These are phyloP conservation scores for Dryadomyces quercivorus DNA, from an alignment of 2,329 filamentous ascomycete species.

Conservation along the genomic window DNA sequence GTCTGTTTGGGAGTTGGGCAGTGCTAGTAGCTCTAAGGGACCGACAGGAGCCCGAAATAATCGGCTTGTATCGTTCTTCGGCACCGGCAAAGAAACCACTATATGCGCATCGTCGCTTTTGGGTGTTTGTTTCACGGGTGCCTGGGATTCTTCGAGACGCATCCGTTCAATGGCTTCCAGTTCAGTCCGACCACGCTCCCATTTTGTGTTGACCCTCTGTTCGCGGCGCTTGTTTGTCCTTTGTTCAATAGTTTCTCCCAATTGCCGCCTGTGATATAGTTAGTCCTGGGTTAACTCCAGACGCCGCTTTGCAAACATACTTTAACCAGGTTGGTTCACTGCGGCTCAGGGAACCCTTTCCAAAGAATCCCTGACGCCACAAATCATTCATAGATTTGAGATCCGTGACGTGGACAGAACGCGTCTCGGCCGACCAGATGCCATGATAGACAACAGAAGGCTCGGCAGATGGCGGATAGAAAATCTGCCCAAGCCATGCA, in stretches of 20 bases:
- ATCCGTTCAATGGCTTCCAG: slow-evolving; percentile 71
- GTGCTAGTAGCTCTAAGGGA: slow-evolving; percentile 33
- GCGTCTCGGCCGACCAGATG: slow-evolving; percentile 69
- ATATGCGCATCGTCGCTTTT: no score
- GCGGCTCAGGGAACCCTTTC: slow-evolving; percentile 83
- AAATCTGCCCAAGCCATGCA: slow-evolving; percentile 61
- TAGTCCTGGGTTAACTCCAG: background rate
- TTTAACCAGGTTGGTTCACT: slow-evolving; percentile 93
- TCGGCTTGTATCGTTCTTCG: background rate
- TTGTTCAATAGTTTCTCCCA: slow-evolving; percentile 59
- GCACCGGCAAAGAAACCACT: no score
- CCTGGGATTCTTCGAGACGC: slow-evolving; percentile 24
- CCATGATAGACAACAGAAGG: slow-evolving; percentile 54
- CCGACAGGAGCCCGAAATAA: slow-evolving; percentile 26
- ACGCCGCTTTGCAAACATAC: background rate
- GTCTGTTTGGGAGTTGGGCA: slow-evolving; percentile 44
- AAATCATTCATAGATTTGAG: slow-evolving; percentile 62
- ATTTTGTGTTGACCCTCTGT: slow-evolving; percentile 74
- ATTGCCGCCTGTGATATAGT: background rate
- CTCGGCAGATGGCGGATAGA: slow-evolving; percentile 55
- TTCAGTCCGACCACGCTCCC: slow-evolving; percentile 81
- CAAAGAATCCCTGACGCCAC: slow-evolving; percentile 97
- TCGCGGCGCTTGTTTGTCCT: slow-evolving; percentile 63
- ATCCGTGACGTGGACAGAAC: slow-evolving; percentile 76
- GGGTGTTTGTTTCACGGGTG: background rate